Base-by-base conservation (phyloP, 768 basidiomycete species). In the Terana coerulea region DNA sequence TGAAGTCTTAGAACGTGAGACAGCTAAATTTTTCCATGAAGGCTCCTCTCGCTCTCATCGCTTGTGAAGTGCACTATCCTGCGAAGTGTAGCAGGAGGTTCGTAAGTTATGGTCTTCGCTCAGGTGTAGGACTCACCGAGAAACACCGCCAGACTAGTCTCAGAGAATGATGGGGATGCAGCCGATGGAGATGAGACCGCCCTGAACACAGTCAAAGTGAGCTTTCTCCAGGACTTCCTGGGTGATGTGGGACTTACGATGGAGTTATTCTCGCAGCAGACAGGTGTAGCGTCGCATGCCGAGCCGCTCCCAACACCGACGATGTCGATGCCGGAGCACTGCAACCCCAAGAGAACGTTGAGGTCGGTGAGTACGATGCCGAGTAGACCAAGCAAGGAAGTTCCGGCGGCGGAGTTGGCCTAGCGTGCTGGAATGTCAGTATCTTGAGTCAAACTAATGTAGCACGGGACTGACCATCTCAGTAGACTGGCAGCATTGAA, bases 181-280 rank as follows among this genome's bases (percentile, higher is more conserved):
- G 47, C 58, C 58, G 42, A 61, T 55, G 39, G 60, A 61, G 49
- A 61, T 53, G 35, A 61, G 51, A n/a, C 51, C 36, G 19, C 52
- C 54, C 56, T 59, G 28, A 22, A 44, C 21, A n/a, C n/a, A n/a
- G n/a, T n/a, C n/a, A n/a, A n/a, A n/a, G 43, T 26, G 15, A 29
- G 15, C 14, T 29, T 34, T n/a, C n/a, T n/a, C n/a, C n/a, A n/a
- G n/a, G n/a, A n/a, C n/a, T n/a, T n/a, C n/a, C n/a, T n/a, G n/a
- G 24, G 21, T 28, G 37, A 25, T n/a, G 15, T 11, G 19, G 10
- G 21, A 50, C 60, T 56, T 40, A 64, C 62, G 31, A 41, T 6
- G 41, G 19, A 25, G 56, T 64, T 64, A 51, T 60, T 40, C 46
- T 59, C 21, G 59, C 62, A 64, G 57, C 62, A 64, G 40, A 64